phyloP scores from a whole-genome alignment of 305 asterid genomes.

The Petunia hybrid region DNA sequence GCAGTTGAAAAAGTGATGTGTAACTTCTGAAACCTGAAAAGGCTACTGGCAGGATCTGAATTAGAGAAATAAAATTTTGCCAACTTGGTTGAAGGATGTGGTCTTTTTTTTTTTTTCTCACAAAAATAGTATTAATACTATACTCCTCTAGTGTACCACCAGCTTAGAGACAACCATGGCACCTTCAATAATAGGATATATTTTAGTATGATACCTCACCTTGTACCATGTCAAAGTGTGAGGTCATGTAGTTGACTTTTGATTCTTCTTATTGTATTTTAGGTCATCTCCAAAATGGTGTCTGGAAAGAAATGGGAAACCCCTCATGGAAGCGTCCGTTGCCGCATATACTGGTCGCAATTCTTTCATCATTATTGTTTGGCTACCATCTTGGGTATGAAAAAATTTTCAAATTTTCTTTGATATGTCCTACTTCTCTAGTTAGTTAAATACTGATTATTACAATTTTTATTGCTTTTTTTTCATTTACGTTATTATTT shows the following conservation, averaged over 20 bases:
- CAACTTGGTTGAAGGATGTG: constrained; percentile 21
- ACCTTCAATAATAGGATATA: background rate
- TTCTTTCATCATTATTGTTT: constrained; percentile 73
- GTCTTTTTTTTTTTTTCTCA: constrained; percentile 9
- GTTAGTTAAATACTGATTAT: background rate
- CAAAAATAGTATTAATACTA: background rate
- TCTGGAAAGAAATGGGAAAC: constrained; percentile 59
- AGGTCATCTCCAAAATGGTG: constrained; percentile 53
- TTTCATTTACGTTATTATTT: constrained; percentile 34
- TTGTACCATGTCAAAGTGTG: constrained; percentile 14
- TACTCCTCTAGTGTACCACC: constrained; percentile 14
- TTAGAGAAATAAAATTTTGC: background rate
- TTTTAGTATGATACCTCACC: background rate
- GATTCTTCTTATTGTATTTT: constrained; percentile 40
- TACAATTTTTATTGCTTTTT: constrained; percentile 10
- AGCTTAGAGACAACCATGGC: background rate
- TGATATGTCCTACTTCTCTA: background rate
- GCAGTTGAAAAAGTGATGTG: background rate
- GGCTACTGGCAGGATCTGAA: background rate
- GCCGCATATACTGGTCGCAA: constrained; percentile 91
- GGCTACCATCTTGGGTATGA: constrained; percentile 97
- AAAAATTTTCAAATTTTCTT: constrained; percentile 36
- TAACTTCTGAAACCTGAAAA: background rate
- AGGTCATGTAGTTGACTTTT: background rate
- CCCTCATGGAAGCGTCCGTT: constrained; percentile 91